Evolutionary conservation across 441 rosid species (phyloP), one percentile per base, ranked within the genome.

Genomic region (Syzygium syzygioides): DNA sequence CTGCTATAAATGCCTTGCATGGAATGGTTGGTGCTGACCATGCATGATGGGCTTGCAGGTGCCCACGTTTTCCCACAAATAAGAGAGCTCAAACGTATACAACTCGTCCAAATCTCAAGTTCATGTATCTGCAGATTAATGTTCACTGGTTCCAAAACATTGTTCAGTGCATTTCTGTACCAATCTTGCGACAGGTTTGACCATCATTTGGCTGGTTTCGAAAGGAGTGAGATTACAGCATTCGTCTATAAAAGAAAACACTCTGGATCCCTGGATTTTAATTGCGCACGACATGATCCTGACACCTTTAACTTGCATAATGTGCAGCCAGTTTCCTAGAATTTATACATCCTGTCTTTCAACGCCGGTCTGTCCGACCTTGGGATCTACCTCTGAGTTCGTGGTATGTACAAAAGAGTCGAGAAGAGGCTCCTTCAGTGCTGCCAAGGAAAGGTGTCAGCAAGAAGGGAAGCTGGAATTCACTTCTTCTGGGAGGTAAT

Each of bases 401-500:
- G 53, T 79, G 2, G 28, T 76, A 76, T 76, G 83, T 76, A 25
- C 84, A 79, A 7, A 79, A 26, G 84, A 14, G 53, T 53, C 19
- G 19, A 25, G 53, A 41, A 14, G 53, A 41, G 84, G 45, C 84
- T 79, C 84, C 84, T 45, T 79, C 84, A 41, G 53, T 13, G 84
- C 84, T 76, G 45, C 84, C 48, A 14, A 76, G 53, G 25, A 14
- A 45, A 13, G 53, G 54, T 79, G 30, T 79, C 84, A 13, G 84
- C 84, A 79, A 48, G 45, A 50, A 50, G 88, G 88, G 56, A 90
- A 32, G 88, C 50, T 87, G 83, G 68, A 64, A 32, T 87, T 93
- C 92, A 94, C 89, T 89, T 90, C 91, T 92, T 93, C 32, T 92
- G 93, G 89, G 90, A 90, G 53, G 91, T 93, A 34, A 94, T 85